Percentiles rank a stretch among this genome's conserved stretches.
These are phyloP conservation scores for Tylopilus cervinicoccineus DNA, from an alignment of 768 basidiomycete genomes.

Conservation along the genomic window DNA sequence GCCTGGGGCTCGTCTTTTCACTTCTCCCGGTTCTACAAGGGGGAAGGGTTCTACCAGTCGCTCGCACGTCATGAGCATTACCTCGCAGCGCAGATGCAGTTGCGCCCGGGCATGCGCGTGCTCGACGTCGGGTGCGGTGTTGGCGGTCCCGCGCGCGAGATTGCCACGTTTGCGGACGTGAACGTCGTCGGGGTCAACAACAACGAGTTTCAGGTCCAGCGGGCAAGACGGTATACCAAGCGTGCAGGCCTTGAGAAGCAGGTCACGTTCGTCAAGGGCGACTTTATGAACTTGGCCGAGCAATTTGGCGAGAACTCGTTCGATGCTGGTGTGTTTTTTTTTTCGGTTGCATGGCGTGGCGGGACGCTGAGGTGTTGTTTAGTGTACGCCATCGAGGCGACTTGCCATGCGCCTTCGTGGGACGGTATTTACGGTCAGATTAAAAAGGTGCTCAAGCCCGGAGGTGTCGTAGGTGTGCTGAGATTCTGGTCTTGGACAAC, in stretches of 20 bases:
- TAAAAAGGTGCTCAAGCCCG: conserved; percentile 90
- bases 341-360: neutral
- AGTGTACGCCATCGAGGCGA: conserved; percentile 98
- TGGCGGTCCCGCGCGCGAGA: conserved; percentile 95
- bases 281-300: conserved; percentile 93
- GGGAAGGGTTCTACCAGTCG: conserved; percentile 69
- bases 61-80: conserved; percentile 95
- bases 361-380: conserved; percentile 6
- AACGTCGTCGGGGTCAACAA: conserved; percentile 88
- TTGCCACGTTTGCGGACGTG: conserved; percentile 85
- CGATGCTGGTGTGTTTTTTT: conserved; percentile 72
- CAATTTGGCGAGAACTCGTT: conserved; percentile 91
- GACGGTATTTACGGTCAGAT: conserved; percentile 96
- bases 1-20: conserved; percentile 93
- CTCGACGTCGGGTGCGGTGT: conserved; percentile 99
- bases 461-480: conserved; percentile 73
- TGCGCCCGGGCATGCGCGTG: conserved; percentile 90
- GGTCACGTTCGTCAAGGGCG: conserved; percentile 83
- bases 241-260: conserved; percentile 70
- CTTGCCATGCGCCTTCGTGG: conserved; percentile 92
- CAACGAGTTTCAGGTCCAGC: conserved; percentile 90
- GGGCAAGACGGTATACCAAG: conserved; percentile 81
- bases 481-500: neutral
- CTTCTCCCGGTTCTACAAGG: conserved; percentile 95
- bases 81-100: conserved; percentile 79